Evolutionary conservation across 441 rosid species (phyloP), one percentile per base, ranked within the genome.

Genomic region (Adansonia rubrostipa): DNA sequence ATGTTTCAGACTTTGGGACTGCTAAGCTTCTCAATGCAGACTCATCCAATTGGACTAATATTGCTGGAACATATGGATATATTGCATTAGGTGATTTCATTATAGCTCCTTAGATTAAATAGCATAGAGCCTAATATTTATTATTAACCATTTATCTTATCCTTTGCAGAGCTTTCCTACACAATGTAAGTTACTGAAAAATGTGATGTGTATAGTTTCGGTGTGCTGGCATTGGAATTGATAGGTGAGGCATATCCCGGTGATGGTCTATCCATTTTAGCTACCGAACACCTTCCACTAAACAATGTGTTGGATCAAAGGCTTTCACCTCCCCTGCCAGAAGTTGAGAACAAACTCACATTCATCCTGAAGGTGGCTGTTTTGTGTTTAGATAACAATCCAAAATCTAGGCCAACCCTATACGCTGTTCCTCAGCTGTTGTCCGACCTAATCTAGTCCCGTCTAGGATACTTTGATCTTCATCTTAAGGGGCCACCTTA

Each of bases 171-270:
- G 73, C 71, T 84, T 22, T 76, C 84, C 0, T 85, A 82, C 77
- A 84, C 82, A 6, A 83, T 62, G 81, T 77, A 79, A 57, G 83
- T 81, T 20, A 85, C 84, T 0, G 81, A 87, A 45, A 83, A 87
- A 63, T 80, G 84, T 1, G 88, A 89, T 53, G 79, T 84, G 14
- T 83, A 86, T 63, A 85, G 88, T 20, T 87, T 87, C 0, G 86
- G 89, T n/a, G 84, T 83, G 5, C 33, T 86, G 36, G 62, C 70
- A 1, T 9, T 87, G 15, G 82, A 87, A 66, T 76, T 87, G 8
- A 74, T 87, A 0, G 65, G 44, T 60, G 88, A 89, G 24, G 36
- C 53, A 13, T 86, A 87, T 73, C 89, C 86, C 0, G 80, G 87
- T 1, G 85, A 85, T 24, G 28, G 28, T 24, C 28, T 24, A 24